Conservation (phyloP, 78 protist genomes). For the Guillardia theta region DNA sequence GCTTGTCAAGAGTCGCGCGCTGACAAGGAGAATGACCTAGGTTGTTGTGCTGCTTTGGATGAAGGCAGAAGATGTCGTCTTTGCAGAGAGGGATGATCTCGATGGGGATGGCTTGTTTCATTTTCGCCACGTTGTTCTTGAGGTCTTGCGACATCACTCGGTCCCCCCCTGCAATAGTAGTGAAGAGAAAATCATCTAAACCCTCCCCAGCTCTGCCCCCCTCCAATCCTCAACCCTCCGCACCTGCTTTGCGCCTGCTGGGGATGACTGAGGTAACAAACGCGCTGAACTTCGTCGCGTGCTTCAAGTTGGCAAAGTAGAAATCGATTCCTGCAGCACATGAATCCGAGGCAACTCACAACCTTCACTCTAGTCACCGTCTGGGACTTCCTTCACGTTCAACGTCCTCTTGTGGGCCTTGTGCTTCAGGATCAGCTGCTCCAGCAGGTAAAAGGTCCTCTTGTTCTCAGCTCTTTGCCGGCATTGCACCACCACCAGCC, state of each 20-base stretch:
- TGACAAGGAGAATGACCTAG: too few species aligned
- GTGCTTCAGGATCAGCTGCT: constrained; percentile 95
- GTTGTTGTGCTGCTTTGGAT: neutral
- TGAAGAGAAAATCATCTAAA: too few species aligned
- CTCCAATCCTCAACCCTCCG: too few species aligned
- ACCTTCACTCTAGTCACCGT: too few species aligned
- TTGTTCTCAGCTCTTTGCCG: constrained; percentile 96
- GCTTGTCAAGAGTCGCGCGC: too few species aligned
- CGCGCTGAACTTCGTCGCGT: too few species aligned
- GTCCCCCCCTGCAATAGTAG: neutral
- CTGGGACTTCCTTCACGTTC: constrained; percentile 52
- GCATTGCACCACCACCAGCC: neutral
- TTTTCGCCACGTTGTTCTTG: neutral
- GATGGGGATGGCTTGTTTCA: neutral
- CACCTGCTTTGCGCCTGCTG: neutral
- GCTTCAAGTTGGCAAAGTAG: too few species aligned
- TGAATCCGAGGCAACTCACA: too few species aligned
- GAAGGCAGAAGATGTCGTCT: neutral
- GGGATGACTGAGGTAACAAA: neutral
- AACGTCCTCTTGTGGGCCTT: constrained; percentile 61
- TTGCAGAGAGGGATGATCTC: neutral
- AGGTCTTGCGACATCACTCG: neutral
- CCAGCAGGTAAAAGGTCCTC: constrained; percentile 91
- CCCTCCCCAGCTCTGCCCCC: too few species aligned
- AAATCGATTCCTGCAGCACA: neutral